These are phyloP conservation scores for Ceratobasidium sp. DNA, from an alignment of 1,284 basidiomycete species.

Conservation along the genomic window DNA sequence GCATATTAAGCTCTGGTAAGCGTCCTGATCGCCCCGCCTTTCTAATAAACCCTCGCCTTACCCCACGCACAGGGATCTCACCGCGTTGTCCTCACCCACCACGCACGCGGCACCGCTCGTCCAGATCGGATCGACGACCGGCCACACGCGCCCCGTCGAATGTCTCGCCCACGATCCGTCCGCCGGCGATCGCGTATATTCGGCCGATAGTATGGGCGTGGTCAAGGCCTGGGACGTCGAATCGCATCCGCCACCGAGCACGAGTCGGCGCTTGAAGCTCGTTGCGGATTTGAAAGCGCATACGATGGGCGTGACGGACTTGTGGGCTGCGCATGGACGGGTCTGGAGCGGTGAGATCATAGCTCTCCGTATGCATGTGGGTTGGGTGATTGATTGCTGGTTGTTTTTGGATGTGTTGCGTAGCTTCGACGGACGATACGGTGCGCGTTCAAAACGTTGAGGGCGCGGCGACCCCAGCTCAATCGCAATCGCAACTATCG, in stretches of 20 bases:
- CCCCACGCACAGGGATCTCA: slow-evolving; percentile 66
- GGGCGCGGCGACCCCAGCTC: slow-evolving; percentile 53
- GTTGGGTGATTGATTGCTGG: slow-evolving; percentile 13
- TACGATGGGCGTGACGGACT: slow-evolving; percentile 82
- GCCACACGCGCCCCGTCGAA: slow-evolving; percentile 78
- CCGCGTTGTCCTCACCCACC: slow-evolving; percentile 51
- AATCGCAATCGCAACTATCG: too few species aligned
- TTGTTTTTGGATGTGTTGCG: not conserved
- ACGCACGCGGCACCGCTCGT: slow-evolving; percentile 60
- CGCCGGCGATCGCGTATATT: slow-evolving; percentile 68
- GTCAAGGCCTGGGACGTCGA: slow-evolving; percentile 79
- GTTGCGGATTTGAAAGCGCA: slow-evolving; percentile 73
- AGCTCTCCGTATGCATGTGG: slow-evolving; percentile 35
- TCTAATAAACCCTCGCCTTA: not conserved
- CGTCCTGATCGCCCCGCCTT: slow-evolving; percentile 46
- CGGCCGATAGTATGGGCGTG: slow-evolving; percentile 84
- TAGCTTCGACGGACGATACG: slow-evolving; percentile 89
- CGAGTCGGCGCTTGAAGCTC: slow-evolving; percentile 65
- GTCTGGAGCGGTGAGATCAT: slow-evolving; percentile 90
- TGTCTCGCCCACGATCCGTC: slow-evolving; percentile 64
- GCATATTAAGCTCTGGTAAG: slow-evolving; percentile 85
- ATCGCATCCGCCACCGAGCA: slow-evolving; percentile 56
- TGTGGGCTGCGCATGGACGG: slow-evolving; percentile 70
- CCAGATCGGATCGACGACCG: slow-evolving; percentile 71
- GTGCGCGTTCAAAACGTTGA: slow-evolving; percentile 66